A percentile compares a stretch with the other conserved stretches of the same genome.
phyloP scores from a whole-genome alignment of 2,329 filamentous ascomycete genomes.

The Aspergillus pseudoterreus region DNA sequence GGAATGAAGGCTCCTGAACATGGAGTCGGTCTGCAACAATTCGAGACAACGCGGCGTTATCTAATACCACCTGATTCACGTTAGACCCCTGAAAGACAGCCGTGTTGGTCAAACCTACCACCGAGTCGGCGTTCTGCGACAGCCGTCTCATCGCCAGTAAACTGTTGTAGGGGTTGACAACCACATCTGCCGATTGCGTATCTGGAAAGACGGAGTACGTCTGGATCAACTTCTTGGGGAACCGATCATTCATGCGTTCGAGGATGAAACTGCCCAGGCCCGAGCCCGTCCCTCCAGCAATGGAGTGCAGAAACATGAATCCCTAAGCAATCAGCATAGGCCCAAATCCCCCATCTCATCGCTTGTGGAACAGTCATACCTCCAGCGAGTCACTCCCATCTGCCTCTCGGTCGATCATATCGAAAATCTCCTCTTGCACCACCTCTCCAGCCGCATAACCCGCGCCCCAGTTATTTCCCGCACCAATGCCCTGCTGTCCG shows the following conservation, averaged over 20 bases:
- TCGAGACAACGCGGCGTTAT: constrained; percentile 88
- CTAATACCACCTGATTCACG: constrained; percentile 66
- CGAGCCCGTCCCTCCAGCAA: constrained; percentile 93
- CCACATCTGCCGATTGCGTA: constrained; percentile 83
- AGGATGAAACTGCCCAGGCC: constrained; percentile 94
- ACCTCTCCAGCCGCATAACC: constrained; percentile 89
- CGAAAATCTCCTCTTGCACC: constrained; percentile 95
- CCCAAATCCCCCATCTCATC: neutral
- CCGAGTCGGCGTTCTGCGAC: constrained; percentile 94
- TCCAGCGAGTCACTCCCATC: constrained; percentile 97
- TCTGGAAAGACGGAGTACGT: constrained; percentile 99
- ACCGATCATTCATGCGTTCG: constrained; percentile 92
- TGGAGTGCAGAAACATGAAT: constrained; percentile 98
- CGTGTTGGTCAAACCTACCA: constrained; percentile 50
- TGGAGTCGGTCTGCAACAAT: constrained; percentile 94
- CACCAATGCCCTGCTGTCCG: constrained; percentile 86
- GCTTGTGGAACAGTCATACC: constrained; percentile 40
- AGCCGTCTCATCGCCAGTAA: constrained; percentile 84
- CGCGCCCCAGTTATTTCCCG: constrained; percentile 97
- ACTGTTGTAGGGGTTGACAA: constrained; percentile 98
- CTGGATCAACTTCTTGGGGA: constrained; percentile 98
- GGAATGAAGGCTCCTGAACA: constrained; percentile 91
- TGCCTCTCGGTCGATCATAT: constrained; percentile 98
- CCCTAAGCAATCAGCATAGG: constrained; percentile 50
- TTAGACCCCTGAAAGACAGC: constrained; percentile 17